These are phyloP conservation scores for Coniochaeta ligniaria DNA, from an alignment of 2,329 filamentous ascomycete genomes.

Conservation along the genomic window DNA sequence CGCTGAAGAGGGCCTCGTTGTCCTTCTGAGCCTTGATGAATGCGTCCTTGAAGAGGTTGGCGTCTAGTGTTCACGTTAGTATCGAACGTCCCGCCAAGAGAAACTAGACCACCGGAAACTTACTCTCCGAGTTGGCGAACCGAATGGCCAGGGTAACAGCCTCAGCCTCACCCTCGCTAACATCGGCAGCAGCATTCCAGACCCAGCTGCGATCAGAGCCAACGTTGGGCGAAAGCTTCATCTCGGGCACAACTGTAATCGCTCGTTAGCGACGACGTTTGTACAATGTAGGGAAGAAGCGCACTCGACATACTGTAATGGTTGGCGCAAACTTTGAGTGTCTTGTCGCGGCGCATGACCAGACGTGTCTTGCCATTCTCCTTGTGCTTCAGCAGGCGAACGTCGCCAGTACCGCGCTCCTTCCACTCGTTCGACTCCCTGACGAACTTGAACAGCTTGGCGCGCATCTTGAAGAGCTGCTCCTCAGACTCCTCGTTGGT, in stretches of 20 bases:
- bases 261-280: slow-evolving; percentile 2
- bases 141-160: slow-evolving; percentile 93
- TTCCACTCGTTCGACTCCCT: slow-evolving; percentile 93
- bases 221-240: slow-evolving; percentile 98
- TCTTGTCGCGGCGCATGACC: slow-evolving; percentile 99
- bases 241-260: slow-evolving; percentile 80
- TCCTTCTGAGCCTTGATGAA: slow-evolving; percentile 97
- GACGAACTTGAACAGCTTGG: slow-evolving; percentile 98
- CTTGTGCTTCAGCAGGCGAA: slow-evolving; percentile 95
- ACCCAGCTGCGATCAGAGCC: slow-evolving; percentile 98
- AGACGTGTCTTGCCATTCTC: slow-evolving; percentile 96
- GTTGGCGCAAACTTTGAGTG: slow-evolving; percentile 99
- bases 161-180: slow-evolving; percentile 96
- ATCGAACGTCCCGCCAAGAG: slow-evolving; percentile 1
- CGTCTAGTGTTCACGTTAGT: slow-evolving; percentile 53
- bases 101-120: slow-evolving; percentile 26
- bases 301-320: slow-evolving; percentile 74
- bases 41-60: slow-evolving; percentile 94
- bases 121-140: slow-evolving; percentile 96
- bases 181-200: slow-evolving; percentile 96
- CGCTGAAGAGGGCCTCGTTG: slow-evolving; percentile 79
- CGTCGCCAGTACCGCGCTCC: slow-evolving; percentile 95
- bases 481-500: slow-evolving; percentile 98
- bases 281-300: not conserved
- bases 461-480: slow-evolving; percentile 98